Base-by-base conservation (phyloP, 73 alveolate genomes). In the Paraurostyla sp. region DNA sequence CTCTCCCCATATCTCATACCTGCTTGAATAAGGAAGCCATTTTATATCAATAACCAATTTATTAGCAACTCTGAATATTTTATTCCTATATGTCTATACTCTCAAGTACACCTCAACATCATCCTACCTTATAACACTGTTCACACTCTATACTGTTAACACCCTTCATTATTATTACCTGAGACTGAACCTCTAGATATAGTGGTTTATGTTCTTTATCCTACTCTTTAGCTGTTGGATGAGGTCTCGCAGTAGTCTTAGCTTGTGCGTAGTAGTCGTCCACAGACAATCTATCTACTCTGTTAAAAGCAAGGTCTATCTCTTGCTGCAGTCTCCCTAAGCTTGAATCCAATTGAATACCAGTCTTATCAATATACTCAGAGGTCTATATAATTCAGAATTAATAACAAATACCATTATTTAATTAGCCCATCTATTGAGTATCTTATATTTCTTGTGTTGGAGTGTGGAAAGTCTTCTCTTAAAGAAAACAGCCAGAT, bases 341-440 rank as follows among this genome's bases (percentile, higher is more conserved):
- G 56, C 81, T 29, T 29, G 58, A 65, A 51, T 91, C 92, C 7
- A 91, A 58, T 38, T 78, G 65, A 33, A 84, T 42, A 7, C 96
- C 91, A 2, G 90, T 83, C 59, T 91, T 91, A 56, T 91, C 96
- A 0, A 91, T 54, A 41, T 45, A 45, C 57, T 83, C 93, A 18
- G 93, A 62, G 0, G 93, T 59, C 91, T 80, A 84, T 36, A 22
- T n/a, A 23, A 80, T 80, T 35, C 6, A 11, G 7, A 4, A 18
- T 0, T 13, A 0, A 9, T 29, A 6, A 16, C 7, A 30, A 71
- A 7, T 81, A 89, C 91, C 56, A 58, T 57, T 7, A 59, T 46
- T 16, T 75, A 45, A 49, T 83, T 85, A n/a, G 93, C 92, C 92
- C 93, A 91, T 59, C 96, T 83, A 25, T 62, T 41, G 20, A 91